Evolutionary conservation across 768 basidiomycete species (phyloP).

Genomic region (Ramaria rubella): DNA sequence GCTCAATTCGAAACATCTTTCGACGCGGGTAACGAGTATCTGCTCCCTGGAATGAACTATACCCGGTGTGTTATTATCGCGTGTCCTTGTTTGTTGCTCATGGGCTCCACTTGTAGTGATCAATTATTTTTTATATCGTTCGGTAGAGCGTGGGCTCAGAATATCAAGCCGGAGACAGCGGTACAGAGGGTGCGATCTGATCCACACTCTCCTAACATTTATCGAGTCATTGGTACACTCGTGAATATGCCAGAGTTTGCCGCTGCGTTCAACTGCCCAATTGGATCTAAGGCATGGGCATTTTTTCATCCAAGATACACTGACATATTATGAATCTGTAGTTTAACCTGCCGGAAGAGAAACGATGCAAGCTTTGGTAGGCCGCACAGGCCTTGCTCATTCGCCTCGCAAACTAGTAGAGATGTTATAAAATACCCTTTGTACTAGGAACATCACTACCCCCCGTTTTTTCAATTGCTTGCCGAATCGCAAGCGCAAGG

Average conservation of each 20-base stretch:
- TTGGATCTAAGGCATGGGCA: conserved; percentile 57
- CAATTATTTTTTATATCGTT: conserved; percentile 94
- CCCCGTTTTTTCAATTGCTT: conserved; percentile 89
- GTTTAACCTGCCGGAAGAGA: conserved; percentile 78
- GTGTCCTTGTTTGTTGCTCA: background rate
- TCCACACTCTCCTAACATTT: conserved; percentile 78
- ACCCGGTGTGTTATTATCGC: conserved; percentile 44
- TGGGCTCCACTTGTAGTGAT: conserved; percentile 35
- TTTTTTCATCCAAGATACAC: background rate
- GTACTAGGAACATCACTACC: conserved; percentile 91
- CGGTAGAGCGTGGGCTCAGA: conserved; percentile 80
- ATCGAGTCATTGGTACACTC: conserved; percentile 80
- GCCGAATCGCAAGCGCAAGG: conserved; percentile 85
- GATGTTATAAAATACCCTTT: conserved; percentile 78
- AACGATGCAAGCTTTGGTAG: conserved; percentile 77
- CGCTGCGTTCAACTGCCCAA: conserved; percentile 75
- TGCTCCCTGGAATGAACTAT: conserved; percentile 75
- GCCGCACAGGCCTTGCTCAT: background rate
- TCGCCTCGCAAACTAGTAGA: background rate
- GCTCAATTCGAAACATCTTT: conserved; percentile 57
- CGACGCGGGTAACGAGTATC: conserved; percentile 54
- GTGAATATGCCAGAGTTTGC: conserved; percentile 87
- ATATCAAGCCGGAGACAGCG: conserved; percentile 71
- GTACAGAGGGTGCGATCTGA: conserved; percentile 78
- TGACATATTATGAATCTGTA: conserved; percentile 25